Base-by-base conservation (phyloP, 345 rosid genomes). In the Eutrema japonicum region DNA sequence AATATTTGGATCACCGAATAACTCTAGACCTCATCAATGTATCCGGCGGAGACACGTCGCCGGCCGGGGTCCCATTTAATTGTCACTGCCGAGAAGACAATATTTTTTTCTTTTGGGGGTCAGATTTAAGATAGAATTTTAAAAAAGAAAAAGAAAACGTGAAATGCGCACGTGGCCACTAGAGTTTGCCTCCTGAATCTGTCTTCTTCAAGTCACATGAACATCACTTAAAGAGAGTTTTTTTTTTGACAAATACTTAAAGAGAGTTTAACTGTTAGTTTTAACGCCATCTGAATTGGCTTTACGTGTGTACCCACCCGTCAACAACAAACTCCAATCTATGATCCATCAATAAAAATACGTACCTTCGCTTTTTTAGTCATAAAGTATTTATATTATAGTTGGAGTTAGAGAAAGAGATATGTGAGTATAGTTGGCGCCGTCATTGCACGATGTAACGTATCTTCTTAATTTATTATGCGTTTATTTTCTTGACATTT, bases 371-470 rank as follows among this genome's bases (percentile, higher is more conserved):
- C 26, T 62, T 42, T 62, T 27, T 26, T 6, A 30, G 59, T 52
- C 32, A 45, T 50, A 58, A 32, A 67, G 40, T 50, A 67, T 48
- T 49, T 62, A 11, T 68, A 53, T 68, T 41, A 49, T 41, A 49
- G 5, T 43, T 45, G 10, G 57, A 16, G 43, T 16, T 10, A 35
- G 11, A 11, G 3, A 57, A 14, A 69, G 41, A 53, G 18, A 46
- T 4, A 35, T 22, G 52, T 40, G 58, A 30, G 32, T 51, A 32
- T 49, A 48, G 41, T 6, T 33, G 67, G 66, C 76, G 80, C 80
- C 80, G 80, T 70, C 72, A 70, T 77, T 18, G 76, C 80, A 77
- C 76, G 76, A 77, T 77, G 72, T 56, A 70, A 49, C 56, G 61
- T 63, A 57, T 64, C 76, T 61, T 62, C 51, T 69, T 63, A 37